These are phyloP conservation scores for Wallacemonas sp. DNA, from an alignment of 208 protist species.

Conservation along the genomic window DNA sequence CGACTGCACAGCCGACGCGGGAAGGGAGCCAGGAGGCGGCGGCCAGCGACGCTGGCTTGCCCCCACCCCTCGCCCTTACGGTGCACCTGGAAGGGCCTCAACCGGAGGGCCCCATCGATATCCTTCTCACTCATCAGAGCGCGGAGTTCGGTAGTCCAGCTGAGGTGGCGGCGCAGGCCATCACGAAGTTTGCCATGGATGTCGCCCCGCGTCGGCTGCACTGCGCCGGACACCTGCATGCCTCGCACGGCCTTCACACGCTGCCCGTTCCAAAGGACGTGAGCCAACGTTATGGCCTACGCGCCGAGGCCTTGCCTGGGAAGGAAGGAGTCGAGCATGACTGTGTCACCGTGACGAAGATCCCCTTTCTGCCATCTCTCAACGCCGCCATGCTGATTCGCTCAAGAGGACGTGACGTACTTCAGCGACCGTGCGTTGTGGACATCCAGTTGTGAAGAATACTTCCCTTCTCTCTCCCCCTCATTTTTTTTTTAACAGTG, in stretches of 20 bases:
- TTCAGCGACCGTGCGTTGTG: constrained; percentile 44
- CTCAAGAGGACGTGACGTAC: not conserved
- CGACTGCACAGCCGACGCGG: not conserved
- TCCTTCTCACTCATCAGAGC: constrained; percentile 60
- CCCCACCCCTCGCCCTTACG: not conserved
- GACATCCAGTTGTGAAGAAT: constrained; percentile 43
- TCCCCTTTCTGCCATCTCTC: constrained; percentile 46
- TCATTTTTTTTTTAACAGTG: too few species aligned
- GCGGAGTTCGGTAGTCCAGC: constrained; percentile 20
- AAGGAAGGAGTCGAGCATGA: not conserved
- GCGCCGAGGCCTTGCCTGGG: too few species aligned
- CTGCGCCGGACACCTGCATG: constrained; percentile 56
- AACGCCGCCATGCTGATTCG: constrained; percentile 54
- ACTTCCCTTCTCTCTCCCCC: too few species aligned
- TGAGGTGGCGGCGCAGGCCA: constrained; percentile 22
- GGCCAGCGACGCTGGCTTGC: not conserved
- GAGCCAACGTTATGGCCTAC: constrained; percentile 14
- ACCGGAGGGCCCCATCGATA: constrained; percentile 42
- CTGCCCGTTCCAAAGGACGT: constrained; percentile 24
- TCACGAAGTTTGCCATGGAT: constrained; percentile 35
- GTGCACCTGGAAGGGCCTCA: constrained; percentile 30
- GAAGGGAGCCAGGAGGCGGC: not conserved
- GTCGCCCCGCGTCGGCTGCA: constrained; percentile 42
- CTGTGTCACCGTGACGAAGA: not conserved
- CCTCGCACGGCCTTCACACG: constrained; percentile 45